Conservation (phyloP, 192 early-diverging fungal genomes). For the Coemansia sp. region DNA sequence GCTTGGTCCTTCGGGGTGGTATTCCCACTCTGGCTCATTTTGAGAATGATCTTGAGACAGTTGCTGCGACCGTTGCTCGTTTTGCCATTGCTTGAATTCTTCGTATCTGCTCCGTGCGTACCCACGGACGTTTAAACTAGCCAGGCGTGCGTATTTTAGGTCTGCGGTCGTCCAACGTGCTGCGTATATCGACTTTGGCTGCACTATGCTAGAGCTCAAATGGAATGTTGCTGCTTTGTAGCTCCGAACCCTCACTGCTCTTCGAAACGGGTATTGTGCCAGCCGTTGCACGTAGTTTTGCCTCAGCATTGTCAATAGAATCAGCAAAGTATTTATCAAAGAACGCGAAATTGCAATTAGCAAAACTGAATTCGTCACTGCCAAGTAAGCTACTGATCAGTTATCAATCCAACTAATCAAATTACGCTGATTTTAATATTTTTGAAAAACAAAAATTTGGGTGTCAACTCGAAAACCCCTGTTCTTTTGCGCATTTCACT, state of each 20-base stretch:
- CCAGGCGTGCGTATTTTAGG: neutral
- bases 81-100: constrained; percentile 2
- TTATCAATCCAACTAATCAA: neutral
- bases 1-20: constrained; percentile 8
- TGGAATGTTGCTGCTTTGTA: neutral
- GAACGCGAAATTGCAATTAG: too few relatives aligned
- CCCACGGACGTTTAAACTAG: neutral
- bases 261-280: neutral
- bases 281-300: neutral
- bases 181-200: neutral
- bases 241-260: neutral
- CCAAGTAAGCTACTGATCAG: neutral
- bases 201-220: neutral
- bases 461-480: neutral
- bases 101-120: constrained; percentile 19
- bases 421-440: neutral
- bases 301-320: neutral
- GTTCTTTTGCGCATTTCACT: neutral
- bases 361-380: too few relatives aligned
- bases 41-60: neutral
- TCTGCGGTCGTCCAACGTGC: neutral
- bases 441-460: neutral
- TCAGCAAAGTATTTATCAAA: neutral
- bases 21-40: constrained; percentile 11
- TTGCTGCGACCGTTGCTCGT: constrained; percentile 5